Percentiles rank a stretch among this genome's conserved stretches.
phyloP scores from a whole-genome alignment of 2,329 filamentous ascomycete genomes.

The Endoconidiophora laricicola region DNA sequence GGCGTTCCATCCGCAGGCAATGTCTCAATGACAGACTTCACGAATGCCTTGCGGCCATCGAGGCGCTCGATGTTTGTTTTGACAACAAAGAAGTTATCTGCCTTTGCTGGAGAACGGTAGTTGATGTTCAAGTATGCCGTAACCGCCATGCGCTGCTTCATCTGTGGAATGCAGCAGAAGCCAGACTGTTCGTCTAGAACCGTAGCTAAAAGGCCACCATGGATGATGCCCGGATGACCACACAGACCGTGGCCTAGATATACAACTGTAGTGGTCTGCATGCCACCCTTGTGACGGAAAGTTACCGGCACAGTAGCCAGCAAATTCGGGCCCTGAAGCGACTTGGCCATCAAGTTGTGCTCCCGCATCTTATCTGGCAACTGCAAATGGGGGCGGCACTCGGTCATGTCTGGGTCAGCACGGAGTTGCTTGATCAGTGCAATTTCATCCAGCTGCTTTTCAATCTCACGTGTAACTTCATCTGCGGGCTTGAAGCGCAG shows the following conservation, averaged over 20 bases:
- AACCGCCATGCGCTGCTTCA: slow-evolving; percentile 72
- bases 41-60: slow-evolving; percentile 89
- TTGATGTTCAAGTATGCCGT: slow-evolving; percentile 74
- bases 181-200: slow-evolving; percentile 82
- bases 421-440: slow-evolving; percentile 58
- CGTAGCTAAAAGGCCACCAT: slow-evolving; percentile 79
- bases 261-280: slow-evolving; percentile 52
- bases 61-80: slow-evolving; percentile 65
- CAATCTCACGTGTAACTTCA: slow-evolving; percentile 41
- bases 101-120: slow-evolving; percentile 66
- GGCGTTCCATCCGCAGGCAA: slow-evolving; percentile 43
- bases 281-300: slow-evolving; percentile 56
- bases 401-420: slow-evolving; percentile 45
- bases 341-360: slow-evolving; percentile 69
- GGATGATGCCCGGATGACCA: slow-evolving; percentile 79
- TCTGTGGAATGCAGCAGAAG: slow-evolving; percentile 69
- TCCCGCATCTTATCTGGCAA: slow-evolving; percentile 53
- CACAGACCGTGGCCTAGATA: slow-evolving; percentile 62
- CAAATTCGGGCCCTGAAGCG: slow-evolving; percentile 55
- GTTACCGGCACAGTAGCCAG: slow-evolving; percentile 67
- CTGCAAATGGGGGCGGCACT: slow-evolving; percentile 75
- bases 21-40: slow-evolving; percentile 73
- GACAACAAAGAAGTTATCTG: slow-evolving; percentile 60
- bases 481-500: slow-evolving; percentile 43
- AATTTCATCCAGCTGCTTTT: slow-evolving; percentile 59